These are phyloP conservation scores for Mytilinidion resinicola DNA, from an alignment of 495 filamentous ascomycete species.

Conservation along the genomic window DNA sequence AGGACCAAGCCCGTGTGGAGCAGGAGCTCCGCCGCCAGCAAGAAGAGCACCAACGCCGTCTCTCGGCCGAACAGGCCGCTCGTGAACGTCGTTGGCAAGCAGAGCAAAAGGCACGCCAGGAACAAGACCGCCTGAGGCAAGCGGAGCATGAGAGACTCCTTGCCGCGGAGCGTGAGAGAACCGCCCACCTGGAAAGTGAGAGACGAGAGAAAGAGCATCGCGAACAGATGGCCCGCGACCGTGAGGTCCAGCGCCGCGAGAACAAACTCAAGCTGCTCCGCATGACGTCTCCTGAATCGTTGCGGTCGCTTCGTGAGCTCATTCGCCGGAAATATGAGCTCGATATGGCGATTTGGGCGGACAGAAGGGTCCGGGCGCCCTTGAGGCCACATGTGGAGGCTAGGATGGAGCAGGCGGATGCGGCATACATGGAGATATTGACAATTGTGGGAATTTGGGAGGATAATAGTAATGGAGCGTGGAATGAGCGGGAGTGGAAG, in stretches of 20 bases:
- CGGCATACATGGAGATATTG: slow-evolving; percentile 6
- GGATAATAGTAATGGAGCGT: background rate
- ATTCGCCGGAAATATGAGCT: slow-evolving; percentile 12
- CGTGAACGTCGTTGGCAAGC: background rate
- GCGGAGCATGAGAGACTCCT: background rate
- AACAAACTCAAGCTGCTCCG: background rate
- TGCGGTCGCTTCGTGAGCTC: slow-evolving; percentile 13
- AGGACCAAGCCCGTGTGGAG: too few relatives aligned
- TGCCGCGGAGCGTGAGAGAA: background rate
- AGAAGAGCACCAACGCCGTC: background rate
- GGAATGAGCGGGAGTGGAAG: slow-evolving; percentile 12
- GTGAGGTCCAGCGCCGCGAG: background rate
- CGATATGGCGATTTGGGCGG: slow-evolving; percentile 11
- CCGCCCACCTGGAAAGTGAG: background rate
- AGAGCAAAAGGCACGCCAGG: background rate
- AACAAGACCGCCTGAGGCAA: background rate
- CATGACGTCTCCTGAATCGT: slow-evolving; percentile 3
- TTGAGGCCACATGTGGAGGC: background rate
- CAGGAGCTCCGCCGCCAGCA: too few relatives aligned
- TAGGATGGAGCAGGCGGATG: slow-evolving; percentile 18
- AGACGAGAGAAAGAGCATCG: background rate
- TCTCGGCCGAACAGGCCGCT: background rate
- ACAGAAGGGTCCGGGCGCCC: background rate
- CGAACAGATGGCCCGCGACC: background rate
- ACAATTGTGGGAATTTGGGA: slow-evolving; percentile 6